phyloP scores from a whole-genome alignment of 768 basidiomycete genomes.

The Lactarius deliciosus region DNA sequence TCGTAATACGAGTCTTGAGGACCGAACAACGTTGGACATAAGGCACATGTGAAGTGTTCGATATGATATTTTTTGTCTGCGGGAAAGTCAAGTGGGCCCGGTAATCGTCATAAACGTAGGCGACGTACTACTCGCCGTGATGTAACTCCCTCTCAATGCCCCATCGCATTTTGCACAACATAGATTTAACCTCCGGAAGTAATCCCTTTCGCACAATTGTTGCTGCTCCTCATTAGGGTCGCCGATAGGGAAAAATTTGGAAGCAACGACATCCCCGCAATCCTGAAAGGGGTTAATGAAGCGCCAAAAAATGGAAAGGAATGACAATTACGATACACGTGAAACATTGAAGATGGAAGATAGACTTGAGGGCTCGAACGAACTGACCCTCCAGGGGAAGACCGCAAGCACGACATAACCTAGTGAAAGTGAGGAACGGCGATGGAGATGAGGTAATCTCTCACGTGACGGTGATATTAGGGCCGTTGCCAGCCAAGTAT shows the following conservation, averaged over 20 bases:
- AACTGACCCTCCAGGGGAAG: conserved; percentile 91
- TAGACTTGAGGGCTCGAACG: conserved; percentile 89
- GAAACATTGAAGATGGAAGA: conserved; percentile 98
- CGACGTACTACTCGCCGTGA: conserved; percentile 94
- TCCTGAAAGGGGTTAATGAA: conserved; percentile 54
- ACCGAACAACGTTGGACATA: conserved; percentile 94
- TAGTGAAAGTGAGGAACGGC: conserved; percentile 32
- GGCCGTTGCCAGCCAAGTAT: background rate
- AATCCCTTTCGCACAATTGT: conserved; percentile 96
- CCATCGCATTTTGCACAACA: conserved; percentile 95
- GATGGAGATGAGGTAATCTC: conserved; percentile 17
- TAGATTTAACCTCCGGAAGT: conserved; percentile 92
- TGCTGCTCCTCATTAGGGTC: conserved; percentile 83
- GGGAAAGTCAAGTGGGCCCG: conserved; percentile 18
- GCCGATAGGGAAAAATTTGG: conserved; percentile 99
- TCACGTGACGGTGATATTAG: conserved; percentile 4
- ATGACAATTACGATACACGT: conserved; percentile 82
- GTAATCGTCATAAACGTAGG: conserved; percentile 18
- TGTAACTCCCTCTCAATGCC: conserved; percentile 95
- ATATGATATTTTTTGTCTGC: conserved; percentile 98
- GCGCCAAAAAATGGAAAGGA: conserved; percentile 16
- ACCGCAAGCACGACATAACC: conserved; percentile 74
- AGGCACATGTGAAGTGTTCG: conserved; percentile 98
- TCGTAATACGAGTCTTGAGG: conserved; percentile 99
- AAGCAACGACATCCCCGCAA: conserved; percentile 93